phyloP scores from a whole-genome alignment of 2,329 filamentous ascomycete species.

The Lachnellula subtilissima region DNA sequence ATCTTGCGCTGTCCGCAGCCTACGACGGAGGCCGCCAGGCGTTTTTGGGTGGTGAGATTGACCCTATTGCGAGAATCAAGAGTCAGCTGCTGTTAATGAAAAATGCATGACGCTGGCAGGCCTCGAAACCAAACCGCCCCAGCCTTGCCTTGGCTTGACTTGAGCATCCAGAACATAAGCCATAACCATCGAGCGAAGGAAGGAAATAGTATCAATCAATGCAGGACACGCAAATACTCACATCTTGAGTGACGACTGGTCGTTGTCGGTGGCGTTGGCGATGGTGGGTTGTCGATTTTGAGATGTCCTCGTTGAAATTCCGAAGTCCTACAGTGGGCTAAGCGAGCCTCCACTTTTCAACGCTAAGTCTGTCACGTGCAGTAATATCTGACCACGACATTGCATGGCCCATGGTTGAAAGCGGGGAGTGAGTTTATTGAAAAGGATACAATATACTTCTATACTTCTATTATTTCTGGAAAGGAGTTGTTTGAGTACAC shows the following conservation, averaged over 20 bases:
- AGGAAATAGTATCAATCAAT: neutral
- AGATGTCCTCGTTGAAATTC: conserved; percentile 2
- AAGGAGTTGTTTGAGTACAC: neutral
- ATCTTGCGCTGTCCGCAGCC: conserved; percentile 99
- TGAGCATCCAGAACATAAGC: too few relatives aligned
- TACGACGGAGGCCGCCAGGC: conserved; percentile 97
- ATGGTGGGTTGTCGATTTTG: conserved; percentile 28
- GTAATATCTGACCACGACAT: neutral
- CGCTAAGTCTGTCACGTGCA: neutral
- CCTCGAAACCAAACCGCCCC: neutral
- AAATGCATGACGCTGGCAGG: conserved; percentile 14
- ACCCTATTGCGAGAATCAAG: conserved; percentile 60
- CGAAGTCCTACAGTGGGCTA: neutral
- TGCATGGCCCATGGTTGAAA: too few relatives aligned
- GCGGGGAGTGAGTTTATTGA: too few relatives aligned
- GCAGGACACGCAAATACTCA: conserved; percentile 18
- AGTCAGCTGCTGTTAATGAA: conserved; percentile 19
- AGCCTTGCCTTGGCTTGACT: too few relatives aligned
- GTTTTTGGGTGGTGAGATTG: conserved; percentile 99
- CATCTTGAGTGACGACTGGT: conserved; percentile 28
- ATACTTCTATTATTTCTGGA: too few relatives aligned
- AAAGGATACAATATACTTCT: too few relatives aligned
- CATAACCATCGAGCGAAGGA: too few relatives aligned
- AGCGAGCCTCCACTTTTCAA: too few relatives aligned
- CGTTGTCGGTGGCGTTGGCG: conserved; percentile 30